Percentiles rank a stretch among this genome's conserved stretches.
Conservation (phyloP, 2,329 filamentous ascomycete genomes). For the Venturia carpophila region DNA sequence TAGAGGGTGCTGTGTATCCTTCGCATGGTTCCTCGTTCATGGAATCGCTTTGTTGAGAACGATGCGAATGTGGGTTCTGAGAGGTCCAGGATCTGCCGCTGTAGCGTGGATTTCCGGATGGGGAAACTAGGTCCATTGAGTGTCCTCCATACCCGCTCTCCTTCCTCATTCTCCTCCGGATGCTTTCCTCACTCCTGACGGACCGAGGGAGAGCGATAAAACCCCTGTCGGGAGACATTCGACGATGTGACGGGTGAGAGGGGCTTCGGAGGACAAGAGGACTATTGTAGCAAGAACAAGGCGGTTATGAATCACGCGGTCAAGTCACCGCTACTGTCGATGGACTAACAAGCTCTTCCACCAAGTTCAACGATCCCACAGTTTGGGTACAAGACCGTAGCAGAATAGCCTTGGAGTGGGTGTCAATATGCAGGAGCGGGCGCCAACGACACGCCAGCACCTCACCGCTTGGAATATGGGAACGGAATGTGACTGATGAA, state of each 20-base stretch:
- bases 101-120: slow-evolving; percentile 1
- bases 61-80: neutral
- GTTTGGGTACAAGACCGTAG: neutral
- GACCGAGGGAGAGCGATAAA: neutral
- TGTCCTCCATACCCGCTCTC: neutral
- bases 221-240: slow-evolving; percentile 13
- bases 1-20: neutral
- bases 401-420: neutral
- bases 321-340: slow-evolving; percentile 1
- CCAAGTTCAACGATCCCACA: neutral
- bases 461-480: slow-evolving; percentile 7
- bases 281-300: slow-evolving; percentile 7
- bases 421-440: slow-evolving; percentile 12
- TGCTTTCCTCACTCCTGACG: slow-evolving; percentile 7
- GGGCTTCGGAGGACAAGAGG: neutral
- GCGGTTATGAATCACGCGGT: slow-evolving; percentile 8
- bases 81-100: slow-evolving; percentile 8
- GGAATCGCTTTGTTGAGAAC: neutral
- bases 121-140: neutral
- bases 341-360: neutral
- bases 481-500: neutral
- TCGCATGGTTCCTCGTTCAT: neutral
- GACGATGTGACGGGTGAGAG: neutral
- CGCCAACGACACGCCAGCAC: slow-evolving; percentile 3
- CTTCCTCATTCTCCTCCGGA: neutral